These are phyloP conservation scores for Papiliotrema nemorosa DNA, from an alignment of 1,284 basidiomycete species.

Conservation along the genomic window DNA sequence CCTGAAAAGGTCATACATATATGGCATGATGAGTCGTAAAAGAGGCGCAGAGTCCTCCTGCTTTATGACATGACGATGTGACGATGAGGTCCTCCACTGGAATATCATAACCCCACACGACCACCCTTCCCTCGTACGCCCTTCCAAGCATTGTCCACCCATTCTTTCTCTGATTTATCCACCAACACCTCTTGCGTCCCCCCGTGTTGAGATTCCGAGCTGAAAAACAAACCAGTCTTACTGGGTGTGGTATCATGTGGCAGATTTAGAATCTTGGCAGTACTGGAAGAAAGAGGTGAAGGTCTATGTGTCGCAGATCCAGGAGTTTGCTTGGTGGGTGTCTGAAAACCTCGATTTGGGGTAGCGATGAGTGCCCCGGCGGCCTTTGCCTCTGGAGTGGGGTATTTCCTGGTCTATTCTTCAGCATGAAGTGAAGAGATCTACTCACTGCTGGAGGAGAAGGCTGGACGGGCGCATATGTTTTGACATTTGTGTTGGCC, in stretches of 20 bases:
- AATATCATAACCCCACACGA: slow-evolving; percentile 14
- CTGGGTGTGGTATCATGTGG: slow-evolving; percentile 14
- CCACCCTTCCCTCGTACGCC: slow-evolving; percentile 38
- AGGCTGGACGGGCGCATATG: too few relatives aligned
- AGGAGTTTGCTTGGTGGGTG: background rate
- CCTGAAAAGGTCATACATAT: slow-evolving; percentile 75
- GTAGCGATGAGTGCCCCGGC: too few relatives aligned
- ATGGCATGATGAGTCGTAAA: slow-evolving; percentile 59
- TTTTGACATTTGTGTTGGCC: too few relatives aligned
- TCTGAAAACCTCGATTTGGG: slow-evolving; percentile 3
- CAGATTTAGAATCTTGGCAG: slow-evolving; percentile 32
- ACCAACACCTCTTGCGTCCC: slow-evolving; percentile 22
- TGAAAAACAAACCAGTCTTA: slow-evolving; percentile 36
- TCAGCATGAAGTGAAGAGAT: too few relatives aligned
- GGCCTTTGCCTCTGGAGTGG: too few relatives aligned
- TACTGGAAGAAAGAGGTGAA: slow-evolving; percentile 28
- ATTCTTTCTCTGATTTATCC: slow-evolving; percentile 43
- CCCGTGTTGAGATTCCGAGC: slow-evolving; percentile 7
- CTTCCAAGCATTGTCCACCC: slow-evolving; percentile 46
- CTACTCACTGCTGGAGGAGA: too few relatives aligned
- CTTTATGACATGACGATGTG: background rate
- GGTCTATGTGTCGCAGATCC: slow-evolving; percentile 1
- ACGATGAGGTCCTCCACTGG: background rate
- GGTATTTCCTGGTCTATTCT: too few relatives aligned
- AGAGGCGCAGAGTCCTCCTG: background rate